Evolutionary conservation across 441 rosid genomes (phyloP), one percentile per base, ranked within the genome.

Genomic region (Hura crepitans): DNA sequence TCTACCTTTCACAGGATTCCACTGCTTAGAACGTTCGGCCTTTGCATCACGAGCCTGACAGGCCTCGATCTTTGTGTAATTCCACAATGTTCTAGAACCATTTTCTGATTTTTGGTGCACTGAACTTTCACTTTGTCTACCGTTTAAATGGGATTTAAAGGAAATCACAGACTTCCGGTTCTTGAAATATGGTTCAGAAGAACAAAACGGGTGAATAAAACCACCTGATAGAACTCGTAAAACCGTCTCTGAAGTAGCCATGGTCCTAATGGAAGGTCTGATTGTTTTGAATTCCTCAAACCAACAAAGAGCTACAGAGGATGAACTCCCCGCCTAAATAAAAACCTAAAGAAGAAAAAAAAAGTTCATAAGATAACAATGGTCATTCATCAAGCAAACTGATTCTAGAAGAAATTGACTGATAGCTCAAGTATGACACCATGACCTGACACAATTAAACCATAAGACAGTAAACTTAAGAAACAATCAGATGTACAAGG

Each of bases 211-310:
- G 37, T 72, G 67, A 66, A 78, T 75, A 12, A 84, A 71, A 51
- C 80, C 59, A 53, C 82, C 79, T 0, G 80, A 68, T 43, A 75
- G 72, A 74, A 76, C 69, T 56, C 71, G 79, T 27, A 87, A 46
- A 79, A 66, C 66, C 45, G 83, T 79, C 69, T 81, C 80, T 51
- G 81, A 65, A 78, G 84, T 66, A 23, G 86, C 85, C 87, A 88
- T 86, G 59, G 5, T 18, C 51, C 23, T 12, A 2, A 33, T 20
- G 17, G 5, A 25, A 51, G 27, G 13, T 45, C 43, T 0, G 27
- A 18, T 39, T 20, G n/a, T 8, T 43, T n/a, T 30, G 11, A 51
- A 45, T 9, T 60, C 62, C 39, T 28, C 54, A 30, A 37, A 18
- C 43, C 50, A 28, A 64, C 1, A 31, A 35, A 57, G 9, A 59